Conservation (phyloP, 257 asterid species). For the Solanum chilense region DNA sequence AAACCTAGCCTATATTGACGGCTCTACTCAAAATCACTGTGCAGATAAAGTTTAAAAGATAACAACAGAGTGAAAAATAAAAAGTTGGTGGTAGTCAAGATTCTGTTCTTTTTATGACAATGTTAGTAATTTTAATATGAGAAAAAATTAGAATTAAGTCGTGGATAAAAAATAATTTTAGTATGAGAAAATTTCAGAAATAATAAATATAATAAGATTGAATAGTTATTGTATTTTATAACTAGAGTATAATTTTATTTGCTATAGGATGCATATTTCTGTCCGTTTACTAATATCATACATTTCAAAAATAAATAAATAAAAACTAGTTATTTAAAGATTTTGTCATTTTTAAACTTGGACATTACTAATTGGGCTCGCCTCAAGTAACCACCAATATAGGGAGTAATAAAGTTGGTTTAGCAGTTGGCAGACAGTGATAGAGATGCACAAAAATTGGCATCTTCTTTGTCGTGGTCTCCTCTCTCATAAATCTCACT, state of each 20-base stretch:
- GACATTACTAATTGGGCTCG: neutral
- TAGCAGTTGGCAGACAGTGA: neutral
- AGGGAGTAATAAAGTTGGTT: neutral
- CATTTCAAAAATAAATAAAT: too few species aligned
- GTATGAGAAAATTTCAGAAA: neutral
- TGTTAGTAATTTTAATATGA: neutral
- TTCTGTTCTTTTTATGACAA: neutral
- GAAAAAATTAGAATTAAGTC: too few species aligned
- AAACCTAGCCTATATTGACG: too few species aligned
- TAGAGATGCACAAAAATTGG: slow-evolving; percentile 7
- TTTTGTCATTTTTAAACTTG: neutral
- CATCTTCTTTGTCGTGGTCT: slow-evolving; percentile 2
- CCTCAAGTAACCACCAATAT: neutral
- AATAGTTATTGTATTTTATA: too few species aligned
- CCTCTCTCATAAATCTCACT: neutral
- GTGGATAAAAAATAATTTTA: too few species aligned
- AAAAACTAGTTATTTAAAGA: neutral
- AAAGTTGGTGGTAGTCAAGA: neutral
- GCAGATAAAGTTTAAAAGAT: neutral
- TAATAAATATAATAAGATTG: too few species aligned
- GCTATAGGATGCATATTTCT: too few species aligned
- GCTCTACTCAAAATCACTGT: neutral
- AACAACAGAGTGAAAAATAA: neutral
- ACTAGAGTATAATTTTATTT: too few species aligned
- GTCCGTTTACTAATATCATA: too few species aligned